Evolutionary conservation across 768 basidiomycete species (phyloP), one percentile per base, ranked within the genome.

Genomic region (Cubamyces lactineus): DNA sequence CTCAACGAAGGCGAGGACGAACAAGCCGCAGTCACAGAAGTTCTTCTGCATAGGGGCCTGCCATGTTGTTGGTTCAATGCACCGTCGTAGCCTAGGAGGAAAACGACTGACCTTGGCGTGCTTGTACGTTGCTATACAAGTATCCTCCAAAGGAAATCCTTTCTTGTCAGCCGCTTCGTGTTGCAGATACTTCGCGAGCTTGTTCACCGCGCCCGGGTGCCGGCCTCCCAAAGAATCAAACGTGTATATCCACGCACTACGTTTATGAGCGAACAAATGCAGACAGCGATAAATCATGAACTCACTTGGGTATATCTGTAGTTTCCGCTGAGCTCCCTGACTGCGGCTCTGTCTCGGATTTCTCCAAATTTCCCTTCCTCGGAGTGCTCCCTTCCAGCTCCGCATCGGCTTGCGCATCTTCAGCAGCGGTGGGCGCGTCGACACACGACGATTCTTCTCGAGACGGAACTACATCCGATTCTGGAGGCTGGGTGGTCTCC

Each of bases 41-140:
- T 98, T 98, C 16, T 86, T 85, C 71, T 99, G 97, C 23, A 79
- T 77, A 3, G 96, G 96, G 3, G 95, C 92, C 93, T 96, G 66
- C 9, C 7, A 17, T 3, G 7, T 48, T 49, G 17, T 16, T 28
- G 24, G 16, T 11, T 49, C 19, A 49, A 16, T 11, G 41, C 23
- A 1, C n/a, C 2, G 16, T 19, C 23, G 5, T 9, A 53, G 5
- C 9, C 43, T 9, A 16, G 19, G 39, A 26, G 42, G 8, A 7
- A 24, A 56, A 28, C 47, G 49, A 53, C 69, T 38, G 45, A 72
- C 72, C 41, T 67, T 58, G 15, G 71, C 72, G 12, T 26, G 5
- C 51, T 60, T 68, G 21, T 53, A 58, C 3, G 28, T 39, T 4
- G 69, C 53, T 17, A 40, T 19, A 13, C 59, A 52, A 3, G 69